Evolutionary conservation across 306 rosid genomes (phyloP).

Genomic region (Rosa multiflora): DNA sequence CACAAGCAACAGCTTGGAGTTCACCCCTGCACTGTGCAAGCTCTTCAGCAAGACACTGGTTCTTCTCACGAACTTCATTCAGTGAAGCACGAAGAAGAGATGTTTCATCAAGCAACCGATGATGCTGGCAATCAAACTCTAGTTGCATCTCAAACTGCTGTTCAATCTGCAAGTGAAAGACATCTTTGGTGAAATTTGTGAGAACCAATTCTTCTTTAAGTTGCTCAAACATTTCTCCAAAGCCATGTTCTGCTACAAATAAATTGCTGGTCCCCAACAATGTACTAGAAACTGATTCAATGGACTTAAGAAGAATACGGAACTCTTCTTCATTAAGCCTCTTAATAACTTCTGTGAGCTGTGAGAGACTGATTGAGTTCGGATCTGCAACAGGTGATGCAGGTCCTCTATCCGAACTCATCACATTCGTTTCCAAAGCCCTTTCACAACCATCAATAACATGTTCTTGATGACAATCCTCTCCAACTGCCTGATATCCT

Average conservation of each 20-base stretch:
- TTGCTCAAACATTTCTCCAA: constrained; percentile 50
- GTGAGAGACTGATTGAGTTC: constrained; percentile 45
- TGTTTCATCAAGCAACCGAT: constrained; percentile 47
- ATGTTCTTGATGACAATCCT: constrained; percentile 34
- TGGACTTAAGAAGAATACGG: constrained; percentile 46
- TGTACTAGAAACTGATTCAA: constrained; percentile 37
- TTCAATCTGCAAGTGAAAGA: constrained; percentile 55
- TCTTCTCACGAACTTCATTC: constrained; percentile 49
- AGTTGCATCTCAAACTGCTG: constrained; percentile 58
- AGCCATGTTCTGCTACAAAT: constrained; percentile 29
- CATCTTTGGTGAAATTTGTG: constrained; percentile 53
- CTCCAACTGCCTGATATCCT: neutral
- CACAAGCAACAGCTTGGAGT: constrained; percentile 48
- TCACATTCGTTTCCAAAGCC: constrained; percentile 33
- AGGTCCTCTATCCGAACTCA: constrained; percentile 26
- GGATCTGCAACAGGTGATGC: constrained; percentile 39
- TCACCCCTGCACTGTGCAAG: constrained; percentile 58
- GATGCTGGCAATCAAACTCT: constrained; percentile 50
- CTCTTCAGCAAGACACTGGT: constrained; percentile 62
- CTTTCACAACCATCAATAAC: constrained; percentile 27
- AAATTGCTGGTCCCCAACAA: constrained; percentile 32
- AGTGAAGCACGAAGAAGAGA: constrained; percentile 51
- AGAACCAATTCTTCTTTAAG: constrained; percentile 78
- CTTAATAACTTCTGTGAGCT: constrained; percentile 53
- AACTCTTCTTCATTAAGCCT: constrained; percentile 61